These are phyloP conservation scores for Solanum infundibuliforme DNA, from an alignment of 257 asterid species.

Conservation along the genomic window DNA sequence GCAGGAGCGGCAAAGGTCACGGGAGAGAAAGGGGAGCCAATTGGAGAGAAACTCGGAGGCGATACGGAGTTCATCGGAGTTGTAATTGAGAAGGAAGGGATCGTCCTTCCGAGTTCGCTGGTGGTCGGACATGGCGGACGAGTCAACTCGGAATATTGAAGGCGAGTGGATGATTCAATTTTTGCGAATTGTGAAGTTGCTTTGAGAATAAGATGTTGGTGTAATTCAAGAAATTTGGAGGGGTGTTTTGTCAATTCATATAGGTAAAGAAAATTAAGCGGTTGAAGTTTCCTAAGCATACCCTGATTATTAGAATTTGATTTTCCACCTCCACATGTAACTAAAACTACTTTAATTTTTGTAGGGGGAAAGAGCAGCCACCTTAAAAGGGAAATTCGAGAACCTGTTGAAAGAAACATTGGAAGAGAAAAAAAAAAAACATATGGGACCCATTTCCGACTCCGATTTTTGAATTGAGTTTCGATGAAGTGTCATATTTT, in stretches of 20 bases:
- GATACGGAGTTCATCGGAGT: constrained; percentile 42
- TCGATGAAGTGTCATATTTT: no score
- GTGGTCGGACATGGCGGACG: constrained; percentile 12
- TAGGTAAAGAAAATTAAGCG: background rate
- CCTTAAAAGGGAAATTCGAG: background rate
- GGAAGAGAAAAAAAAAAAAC: background rate
- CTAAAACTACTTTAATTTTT: background rate
- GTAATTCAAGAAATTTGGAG: background rate
- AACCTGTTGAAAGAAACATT: background rate
- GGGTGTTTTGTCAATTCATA: background rate
- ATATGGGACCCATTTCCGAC: background rate
- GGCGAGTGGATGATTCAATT: background rate
- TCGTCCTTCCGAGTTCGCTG: constrained; percentile 15
- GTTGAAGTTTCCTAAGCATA: background rate
- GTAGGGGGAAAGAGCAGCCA: background rate
- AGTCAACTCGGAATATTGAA: background rate
- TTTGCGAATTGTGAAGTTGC: background rate
- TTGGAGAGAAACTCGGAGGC: constrained; percentile 84
- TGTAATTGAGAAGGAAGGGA: constrained; percentile 45
- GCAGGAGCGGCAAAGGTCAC: constrained; percentile 70
- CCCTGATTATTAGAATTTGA: background rate
- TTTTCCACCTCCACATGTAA: background rate
- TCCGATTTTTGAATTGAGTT: no score
- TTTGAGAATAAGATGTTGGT: background rate
- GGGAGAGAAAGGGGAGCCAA: constrained; percentile 81